These are phyloP conservation scores for Magnusiomyces sp. DNA, from an alignment of 1,139 yeast species.

Conservation along the genomic window DNA sequence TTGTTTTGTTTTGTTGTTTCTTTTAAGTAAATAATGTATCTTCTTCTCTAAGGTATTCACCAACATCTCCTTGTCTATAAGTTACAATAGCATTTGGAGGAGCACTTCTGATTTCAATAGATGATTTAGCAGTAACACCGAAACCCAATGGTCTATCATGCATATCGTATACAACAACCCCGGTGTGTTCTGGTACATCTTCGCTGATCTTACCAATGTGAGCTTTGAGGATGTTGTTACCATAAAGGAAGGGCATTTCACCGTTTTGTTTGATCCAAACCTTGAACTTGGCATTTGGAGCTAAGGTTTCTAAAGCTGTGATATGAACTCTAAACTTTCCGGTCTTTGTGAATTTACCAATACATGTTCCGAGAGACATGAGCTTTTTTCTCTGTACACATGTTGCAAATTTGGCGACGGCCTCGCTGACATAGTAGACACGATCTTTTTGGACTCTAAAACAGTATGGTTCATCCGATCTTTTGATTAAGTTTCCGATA, in stretches of 20 bases:
- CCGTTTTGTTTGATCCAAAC: conserved; percentile 96
- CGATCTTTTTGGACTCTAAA: conserved; percentile 93
- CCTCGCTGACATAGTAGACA: conserved; percentile 84
- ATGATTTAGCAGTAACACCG: conserved; percentile 89
- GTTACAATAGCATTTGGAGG: conserved; percentile 94
- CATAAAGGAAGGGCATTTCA: conserved; percentile 96
- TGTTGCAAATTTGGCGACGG: conserved; percentile 79
- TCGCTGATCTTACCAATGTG: conserved; percentile 96
- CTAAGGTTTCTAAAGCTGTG: conserved; percentile 75
- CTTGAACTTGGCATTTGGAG: conserved; percentile 86
- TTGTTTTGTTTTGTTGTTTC: background rate
- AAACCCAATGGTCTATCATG: conserved; percentile 89
- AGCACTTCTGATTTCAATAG: conserved; percentile 77
- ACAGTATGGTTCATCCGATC: conserved; percentile 86
- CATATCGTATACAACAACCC: conserved; percentile 87
- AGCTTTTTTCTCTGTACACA: conserved; percentile 80
- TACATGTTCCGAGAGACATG: conserved; percentile 87
- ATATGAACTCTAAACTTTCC: conserved; percentile 94
- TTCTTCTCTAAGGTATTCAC: conserved; percentile 96
- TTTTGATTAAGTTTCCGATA: conserved; percentile 78
- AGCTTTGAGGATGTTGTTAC: conserved; percentile 93
- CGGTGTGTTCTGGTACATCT: conserved; percentile 97
- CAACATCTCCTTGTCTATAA: conserved; percentile 95
- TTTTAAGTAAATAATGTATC: conserved; percentile 79
- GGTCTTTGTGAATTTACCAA: conserved; percentile 95